Base-by-base conservation (phyloP, 345 rosid species). In the Noccaea bulbosa region DNA sequence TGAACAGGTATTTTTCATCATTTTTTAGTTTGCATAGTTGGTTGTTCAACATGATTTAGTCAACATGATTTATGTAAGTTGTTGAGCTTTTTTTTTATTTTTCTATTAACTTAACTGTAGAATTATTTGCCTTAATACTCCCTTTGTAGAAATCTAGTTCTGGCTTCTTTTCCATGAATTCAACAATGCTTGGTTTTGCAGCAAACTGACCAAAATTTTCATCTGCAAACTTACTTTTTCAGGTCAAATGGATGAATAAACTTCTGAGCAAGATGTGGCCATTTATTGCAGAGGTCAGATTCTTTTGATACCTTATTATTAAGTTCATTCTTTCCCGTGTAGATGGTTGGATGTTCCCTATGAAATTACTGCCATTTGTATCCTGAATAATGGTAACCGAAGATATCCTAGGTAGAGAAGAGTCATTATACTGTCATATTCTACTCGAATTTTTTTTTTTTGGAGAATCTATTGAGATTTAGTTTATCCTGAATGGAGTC, bases 221-320 rank as follows among this genome's bases (percentile, higher is more conserved):
- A 11, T 8, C 32, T 22, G 54, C 5, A 22, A 64, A 51, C 45
- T 35, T 43, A 56, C 73, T 33, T 72, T 35, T 72, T 49, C 86
- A 95, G 99, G 99, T 95, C 80, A 92, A 95, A 80, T 95, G 99
- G 99, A 53, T 95, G 85, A 95, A 95, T 84, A 95, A 90, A 83
- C 88, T 84, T 77, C 82, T 95, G 71, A 70, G 84, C 86, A 95
- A 92, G 82, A 73, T 95, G 73, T 95, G 99, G 99, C 99, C 99
- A 47, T 95, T 71, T 78, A 69, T 95, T 60, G 98, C 98, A n/a
- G 97, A 92, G 74, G 99, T 90, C 83, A 86, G 81, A 56, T 82
- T 51, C 45, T 55, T 17, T 56, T 52, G 14, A 22, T 20, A 17
- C 45, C 57, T 12, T 33, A 22, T 12, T 33, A 22, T 8, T 43